Evolutionary conservation across 768 basidiomycete genomes (phyloP), one percentile per base, ranked within the genome.

Genomic region (Mycena metata): DNA sequence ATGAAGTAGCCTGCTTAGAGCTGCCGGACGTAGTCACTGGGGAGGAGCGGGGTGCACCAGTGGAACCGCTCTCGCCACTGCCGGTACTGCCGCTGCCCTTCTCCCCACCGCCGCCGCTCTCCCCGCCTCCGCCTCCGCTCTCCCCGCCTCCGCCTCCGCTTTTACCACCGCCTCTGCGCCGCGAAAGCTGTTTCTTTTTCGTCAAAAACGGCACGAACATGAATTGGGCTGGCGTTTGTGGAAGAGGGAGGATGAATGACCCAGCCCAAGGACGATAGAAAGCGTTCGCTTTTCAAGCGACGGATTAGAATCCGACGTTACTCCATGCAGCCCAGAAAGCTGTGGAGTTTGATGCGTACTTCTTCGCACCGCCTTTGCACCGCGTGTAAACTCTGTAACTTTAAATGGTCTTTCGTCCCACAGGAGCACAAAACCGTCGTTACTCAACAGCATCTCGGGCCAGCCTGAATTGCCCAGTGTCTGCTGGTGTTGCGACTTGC

Each of bases 1-100:
- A 83, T 0, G 79, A 74, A 15, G 62, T 71, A 7, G 80, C 79
- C 0, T 51, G 47, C 56, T 65, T 70, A 8, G 55, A 46, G 13
- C 11, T 7, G 16, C 1, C 39, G 3, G 43, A 56, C 58, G 11
- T 41, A 62, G 63, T 60, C 64, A 30, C 30, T 30, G 30, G 30
- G 17, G 69, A 62, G 13, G 41, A 46, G 1, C 69, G 64, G 5
- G 54, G n/a, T 4, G 67, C 36, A 30, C 30, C 30, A 6, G 30
- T 1, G 65, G 33, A 13, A 58, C 35, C 35, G 58, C 50, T n/a
- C 33, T 46, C 16, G 23, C 46, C 17, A 35, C 51, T 17, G 8
- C 19, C 30, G 17, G 41, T 36, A 46, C 54, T 46, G 19, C 54
- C 54, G 6, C 35, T 39, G 16, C 55, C 61, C 49, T 30, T 36